phyloP scores from a whole-genome alignment of 129 eudicot species.

The Artemisia annua region DNA sequence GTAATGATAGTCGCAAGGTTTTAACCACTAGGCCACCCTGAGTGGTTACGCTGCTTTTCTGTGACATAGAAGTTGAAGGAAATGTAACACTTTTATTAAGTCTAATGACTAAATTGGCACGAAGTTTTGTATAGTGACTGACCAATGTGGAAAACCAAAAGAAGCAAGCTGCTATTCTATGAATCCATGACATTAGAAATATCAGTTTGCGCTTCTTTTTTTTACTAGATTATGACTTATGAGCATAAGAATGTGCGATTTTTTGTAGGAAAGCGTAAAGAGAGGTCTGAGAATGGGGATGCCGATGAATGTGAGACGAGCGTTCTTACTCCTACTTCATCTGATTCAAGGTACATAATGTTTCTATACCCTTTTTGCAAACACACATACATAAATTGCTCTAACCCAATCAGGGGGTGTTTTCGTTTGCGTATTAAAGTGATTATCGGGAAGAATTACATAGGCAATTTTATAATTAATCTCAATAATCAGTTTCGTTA shows the following conservation, averaged over 20 bases:
- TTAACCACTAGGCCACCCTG: no score
- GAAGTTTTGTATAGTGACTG: no score
- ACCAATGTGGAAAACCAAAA: no score
- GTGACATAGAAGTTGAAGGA: no score
- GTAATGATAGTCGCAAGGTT: no score
- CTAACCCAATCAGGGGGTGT: no score
- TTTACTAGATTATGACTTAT: not conserved
- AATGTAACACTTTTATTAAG: no score
- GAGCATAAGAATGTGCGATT: constrained; percentile 13
- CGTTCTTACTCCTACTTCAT: constrained; percentile 66
- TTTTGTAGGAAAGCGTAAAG: constrained; percentile 78
- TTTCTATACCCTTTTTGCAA: not conserved
- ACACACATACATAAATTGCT: not conserved
- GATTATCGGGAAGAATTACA: not conserved
- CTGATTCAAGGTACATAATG: constrained; percentile 63
- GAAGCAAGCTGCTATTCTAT: not conserved
- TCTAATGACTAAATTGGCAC: no score
- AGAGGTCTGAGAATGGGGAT: constrained; percentile 49
- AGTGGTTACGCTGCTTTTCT: no score
- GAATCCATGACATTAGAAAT: not conserved
- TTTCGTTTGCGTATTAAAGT: not conserved
- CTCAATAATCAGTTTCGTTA: not conserved
- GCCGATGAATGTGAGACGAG: constrained; percentile 44
- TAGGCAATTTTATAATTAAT: not conserved
- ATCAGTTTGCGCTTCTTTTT: not conserved